Conservation (phyloP, 2,329 filamentous ascomycete species). For the Phoma herbarum region DNA sequence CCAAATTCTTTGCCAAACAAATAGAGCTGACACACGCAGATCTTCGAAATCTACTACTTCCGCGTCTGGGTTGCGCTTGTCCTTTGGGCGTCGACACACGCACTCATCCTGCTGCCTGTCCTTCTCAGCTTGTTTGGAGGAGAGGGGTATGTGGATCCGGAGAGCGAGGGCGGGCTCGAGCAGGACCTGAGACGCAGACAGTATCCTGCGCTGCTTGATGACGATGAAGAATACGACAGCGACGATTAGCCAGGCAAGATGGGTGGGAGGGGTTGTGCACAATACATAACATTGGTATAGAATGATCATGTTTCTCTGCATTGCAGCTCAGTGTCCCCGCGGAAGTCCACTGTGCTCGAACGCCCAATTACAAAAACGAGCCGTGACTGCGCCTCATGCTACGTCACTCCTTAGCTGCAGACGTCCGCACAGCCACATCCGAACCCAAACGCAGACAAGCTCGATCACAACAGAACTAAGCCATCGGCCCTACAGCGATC, state of each 20-base stretch:
- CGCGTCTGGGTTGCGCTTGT: slow-evolving; percentile 94
- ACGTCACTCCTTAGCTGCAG: not conserved
- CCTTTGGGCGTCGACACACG: slow-evolving; percentile 85
- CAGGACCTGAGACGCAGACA: slow-evolving; percentile 84
- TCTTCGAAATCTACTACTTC: slow-evolving; percentile 99
- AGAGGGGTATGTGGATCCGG: slow-evolving; percentile 82
- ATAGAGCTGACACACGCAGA: slow-evolving; percentile 55
- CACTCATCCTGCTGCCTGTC: slow-evolving; percentile 90
- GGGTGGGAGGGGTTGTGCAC: not conserved
- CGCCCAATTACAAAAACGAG: too few relatives aligned
- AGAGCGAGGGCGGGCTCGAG: slow-evolving; percentile 86
- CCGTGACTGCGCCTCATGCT: not conserved
- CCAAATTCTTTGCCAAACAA: too few relatives aligned
- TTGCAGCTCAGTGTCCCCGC: not conserved
- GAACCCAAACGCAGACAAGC: slow-evolving; percentile 7
- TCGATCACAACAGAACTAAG: not conserved
- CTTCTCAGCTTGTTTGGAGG: slow-evolving; percentile 86
- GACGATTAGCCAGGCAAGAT: slow-evolving; percentile 31
- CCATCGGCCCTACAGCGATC: slow-evolving; percentile 4
- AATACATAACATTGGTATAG: not conserved
- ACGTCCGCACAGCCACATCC: slow-evolving; percentile 2
- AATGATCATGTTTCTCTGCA: not conserved
- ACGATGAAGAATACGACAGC: slow-evolving; percentile 73
- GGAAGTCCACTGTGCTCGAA: not conserved
- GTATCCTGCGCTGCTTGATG: slow-evolving; percentile 74